phyloP scores from a whole-genome alignment of 2,329 filamentous ascomycete species.

The Monosporascus cannonballus region DNA sequence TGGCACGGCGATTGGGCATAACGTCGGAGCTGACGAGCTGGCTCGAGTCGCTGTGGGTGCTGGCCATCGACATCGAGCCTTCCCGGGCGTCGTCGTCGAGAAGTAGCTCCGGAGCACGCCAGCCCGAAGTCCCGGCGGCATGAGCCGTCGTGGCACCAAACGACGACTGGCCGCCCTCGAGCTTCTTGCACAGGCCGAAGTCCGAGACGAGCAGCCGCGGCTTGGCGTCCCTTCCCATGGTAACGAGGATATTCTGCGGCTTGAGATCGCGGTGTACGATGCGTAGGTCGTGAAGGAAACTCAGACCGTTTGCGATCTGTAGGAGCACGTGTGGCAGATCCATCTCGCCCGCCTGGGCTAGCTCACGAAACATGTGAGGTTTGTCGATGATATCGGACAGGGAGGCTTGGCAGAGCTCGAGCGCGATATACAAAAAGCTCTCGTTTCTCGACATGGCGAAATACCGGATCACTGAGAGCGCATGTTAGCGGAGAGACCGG shows the following conservation, averaged over 20 bases:
- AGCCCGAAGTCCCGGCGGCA: slow-evolving; percentile 87
- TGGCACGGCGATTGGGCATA: slow-evolving; percentile 70
- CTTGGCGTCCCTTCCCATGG: slow-evolving; percentile 60
- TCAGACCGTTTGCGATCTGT: slow-evolving; percentile 84
- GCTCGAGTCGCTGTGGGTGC: slow-evolving; percentile 57
- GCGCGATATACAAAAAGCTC: slow-evolving; percentile 90
- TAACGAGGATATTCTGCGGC: slow-evolving; percentile 92
- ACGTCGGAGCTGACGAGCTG: slow-evolving; percentile 51
- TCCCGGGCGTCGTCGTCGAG: slow-evolving; percentile 66
- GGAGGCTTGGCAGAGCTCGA: slow-evolving; percentile 91
- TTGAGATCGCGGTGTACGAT: slow-evolving; percentile 98
- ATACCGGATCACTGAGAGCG: slow-evolving; percentile 73
- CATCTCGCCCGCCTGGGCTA: slow-evolving; percentile 66
- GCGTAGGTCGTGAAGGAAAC: slow-evolving; percentile 81
- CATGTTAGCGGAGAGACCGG: too few species aligned
- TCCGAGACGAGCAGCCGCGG: slow-evolving; percentile 93
- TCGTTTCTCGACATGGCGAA: slow-evolving; percentile 85
- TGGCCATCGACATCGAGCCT: slow-evolving; percentile 35
- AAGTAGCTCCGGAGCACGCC: slow-evolving; percentile 91
- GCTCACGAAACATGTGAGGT: slow-evolving; percentile 56
- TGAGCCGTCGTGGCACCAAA: slow-evolving; percentile 92
- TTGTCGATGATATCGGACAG: slow-evolving; percentile 86
- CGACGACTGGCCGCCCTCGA: slow-evolving; percentile 90
- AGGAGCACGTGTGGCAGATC: slow-evolving; percentile 77
- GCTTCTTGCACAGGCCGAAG: slow-evolving; percentile 95